Evolutionary conservation across 106 monocot genomes (phyloP), one percentile per base, ranked within the genome.

Genomic region (Allium cepa): DNA sequence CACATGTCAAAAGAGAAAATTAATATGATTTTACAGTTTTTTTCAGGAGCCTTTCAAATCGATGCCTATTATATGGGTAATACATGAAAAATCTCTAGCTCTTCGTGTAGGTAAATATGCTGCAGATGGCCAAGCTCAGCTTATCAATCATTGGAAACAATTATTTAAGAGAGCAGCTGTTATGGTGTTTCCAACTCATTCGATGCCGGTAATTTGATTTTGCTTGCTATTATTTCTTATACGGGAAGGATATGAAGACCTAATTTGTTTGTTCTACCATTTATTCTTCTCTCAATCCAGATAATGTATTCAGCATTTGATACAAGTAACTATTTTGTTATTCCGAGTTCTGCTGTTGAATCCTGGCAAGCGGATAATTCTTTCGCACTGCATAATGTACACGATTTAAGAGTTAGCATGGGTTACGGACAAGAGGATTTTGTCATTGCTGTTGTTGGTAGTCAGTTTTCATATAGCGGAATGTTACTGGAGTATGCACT

Each of bases 31-130:
- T 65, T 77, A 79, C 92, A 93, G 97, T 82, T 85, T 99, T 77
- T 75, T 81, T 64, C 89, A 90, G 84, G 97, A 99, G 75, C 97
- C 97, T 85, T 99, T 99, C 77, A 93, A 85, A 84, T 87, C 87
- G 55, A 66, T 99, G 70, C 97, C 97, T 73, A 75, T 93, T 70
- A 80, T 93, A 74, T 99, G 97, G 97, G 83, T 58, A n/a, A 70
- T 99, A 47, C 72, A 79, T 63, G 92, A 99, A 64, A 72, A 47
- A 10, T 82, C 82, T 53, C 84, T 90, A 48, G 92, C 92, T 36
- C 70, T 84, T 75, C 86, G 87, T 61, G 49, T 87, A 64, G 75
- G 49, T 70, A 16, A 76, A 63, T 93, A 93, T 76, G 68, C 67
- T n/a, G 64, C 62, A 46, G 84, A 73, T 68, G 84, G 82, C 17